phyloP scores from a whole-genome alignment of 768 basidiomycete genomes.

The Suillus decipiens region DNA sequence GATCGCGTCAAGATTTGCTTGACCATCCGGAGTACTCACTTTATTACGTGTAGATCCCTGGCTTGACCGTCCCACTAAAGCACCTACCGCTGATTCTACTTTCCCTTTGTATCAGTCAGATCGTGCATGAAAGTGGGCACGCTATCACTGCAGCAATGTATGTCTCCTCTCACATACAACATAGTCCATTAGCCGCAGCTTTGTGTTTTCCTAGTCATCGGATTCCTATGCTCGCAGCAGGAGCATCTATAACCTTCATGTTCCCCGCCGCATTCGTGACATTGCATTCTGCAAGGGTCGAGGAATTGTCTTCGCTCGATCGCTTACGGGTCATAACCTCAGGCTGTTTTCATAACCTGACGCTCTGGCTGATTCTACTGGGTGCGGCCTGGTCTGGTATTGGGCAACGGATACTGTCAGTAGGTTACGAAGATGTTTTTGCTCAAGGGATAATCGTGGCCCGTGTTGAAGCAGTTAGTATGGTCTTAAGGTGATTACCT shows the following conservation, averaged over 20 bases:
- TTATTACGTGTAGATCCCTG: constrained; percentile 62
- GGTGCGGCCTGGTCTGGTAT: constrained; percentile 36
- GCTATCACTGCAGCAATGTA: constrained; percentile 75
- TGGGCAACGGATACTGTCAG: constrained; percentile 27
- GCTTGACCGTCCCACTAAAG: constrained; percentile 73
- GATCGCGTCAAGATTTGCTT: neutral
- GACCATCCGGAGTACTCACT: neutral
- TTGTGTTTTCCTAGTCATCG: constrained; percentile 49
- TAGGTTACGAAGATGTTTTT: constrained; percentile 55
- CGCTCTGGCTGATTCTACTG: constrained; percentile 53
- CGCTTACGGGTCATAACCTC: constrained; percentile 67
- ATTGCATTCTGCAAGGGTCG: constrained; percentile 46
- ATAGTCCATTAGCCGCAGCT: neutral
- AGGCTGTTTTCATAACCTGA: constrained; percentile 78
- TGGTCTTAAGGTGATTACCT: neutral
- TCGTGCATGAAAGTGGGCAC: constrained; percentile 83
- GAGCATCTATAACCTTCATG: constrained; percentile 59
- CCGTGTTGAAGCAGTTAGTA: constrained; percentile 52
- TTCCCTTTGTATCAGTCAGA: constrained; percentile 62
- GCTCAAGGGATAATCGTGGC: constrained; percentile 56
- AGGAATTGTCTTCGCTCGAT: constrained; percentile 39
- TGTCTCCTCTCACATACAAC: constrained; percentile 26
- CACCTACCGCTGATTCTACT: constrained; percentile 68
- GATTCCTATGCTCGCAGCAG: constrained; percentile 61
- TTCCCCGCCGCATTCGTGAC: constrained; percentile 78